Conservation (phyloP, 2,329 filamentous ascomycete species). For the Alternaria postmessia region DNA sequence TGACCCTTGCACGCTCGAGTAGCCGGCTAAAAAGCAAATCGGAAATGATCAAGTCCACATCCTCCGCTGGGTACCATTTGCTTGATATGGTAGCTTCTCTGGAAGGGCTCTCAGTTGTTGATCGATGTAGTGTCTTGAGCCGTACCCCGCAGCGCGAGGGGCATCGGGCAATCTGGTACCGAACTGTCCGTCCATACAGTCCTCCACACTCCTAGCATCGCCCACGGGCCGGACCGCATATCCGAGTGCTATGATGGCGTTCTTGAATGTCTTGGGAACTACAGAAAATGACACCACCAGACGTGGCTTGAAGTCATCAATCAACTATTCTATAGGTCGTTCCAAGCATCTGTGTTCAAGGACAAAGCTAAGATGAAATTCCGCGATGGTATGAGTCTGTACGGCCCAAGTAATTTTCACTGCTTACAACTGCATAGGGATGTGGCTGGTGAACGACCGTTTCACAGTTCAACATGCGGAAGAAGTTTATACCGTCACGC, state of each 20-base stretch:
- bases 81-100: neutral
- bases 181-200: conserved; percentile 35
- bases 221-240: conserved; percentile 28
- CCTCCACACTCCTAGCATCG: conserved; percentile 3
- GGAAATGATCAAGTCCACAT: neutral
- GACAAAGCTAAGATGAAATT: conserved; percentile 62
- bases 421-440: conserved; percentile 49
- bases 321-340: neutral
- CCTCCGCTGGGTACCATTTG: neutral
- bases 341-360: neutral
- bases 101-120: neutral
- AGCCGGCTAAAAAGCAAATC: neutral
- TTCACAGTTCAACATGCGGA: conserved; percentile 71
- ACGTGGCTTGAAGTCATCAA: neutral
- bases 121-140: conserved; percentile 2
- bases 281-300: conserved; percentile 2
- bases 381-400: conserved; percentile 60
- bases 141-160: conserved; percentile 20
- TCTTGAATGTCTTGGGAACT: neutral
- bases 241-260: conserved; percentile 20
- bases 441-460: conserved; percentile 71
- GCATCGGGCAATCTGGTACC: conserved; percentile 28
- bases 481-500: conserved; percentile 65
- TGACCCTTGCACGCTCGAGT: neutral
- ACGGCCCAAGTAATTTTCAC: neutral